Evolutionary conservation across 2,329 filamentous ascomycete species (phyloP).

Genomic region (Diaporthe longicolla): DNA sequence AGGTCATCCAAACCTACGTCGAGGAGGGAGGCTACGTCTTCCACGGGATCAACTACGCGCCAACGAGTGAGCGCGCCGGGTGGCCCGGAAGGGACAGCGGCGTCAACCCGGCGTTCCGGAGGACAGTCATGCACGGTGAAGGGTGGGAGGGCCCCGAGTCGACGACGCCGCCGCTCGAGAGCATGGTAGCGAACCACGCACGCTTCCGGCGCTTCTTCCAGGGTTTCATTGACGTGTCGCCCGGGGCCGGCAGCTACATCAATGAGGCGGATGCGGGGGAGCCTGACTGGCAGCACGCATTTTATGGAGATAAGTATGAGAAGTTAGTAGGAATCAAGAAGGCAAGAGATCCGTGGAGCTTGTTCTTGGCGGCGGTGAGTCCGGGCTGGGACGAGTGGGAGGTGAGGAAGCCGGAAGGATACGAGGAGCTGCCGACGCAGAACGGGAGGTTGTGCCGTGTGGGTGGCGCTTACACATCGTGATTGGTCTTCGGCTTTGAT

Average conservation of each 20-base stretch:
- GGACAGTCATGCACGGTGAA: constrained; percentile 54
- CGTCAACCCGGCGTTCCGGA: constrained; percentile 65
- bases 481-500: no score
- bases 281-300: constrained; percentile 48
- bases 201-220: constrained; percentile 42
- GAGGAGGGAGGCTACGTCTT: constrained; percentile 55
- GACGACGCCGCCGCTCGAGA: constrained; percentile 8
- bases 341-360: constrained; percentile 54
- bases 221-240: constrained; percentile 48
- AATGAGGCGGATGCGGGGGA: constrained; percentile 57
- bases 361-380: constrained; percentile 51
- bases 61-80: constrained; percentile 45
- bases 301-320: constrained; percentile 52
- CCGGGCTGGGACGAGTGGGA: constrained; percentile 20
- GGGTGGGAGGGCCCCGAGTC: constrained; percentile 47
- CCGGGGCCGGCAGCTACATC: constrained; percentile 51
- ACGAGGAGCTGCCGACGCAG: constrained; percentile 23
- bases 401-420: constrained; percentile 2
- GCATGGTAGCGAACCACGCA: constrained; percentile 45
- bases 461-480: background rate
- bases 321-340: constrained; percentile 53
- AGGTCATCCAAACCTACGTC: constrained; percentile 50
- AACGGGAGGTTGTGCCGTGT: constrained; percentile 13
- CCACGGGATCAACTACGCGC: constrained; percentile 52
- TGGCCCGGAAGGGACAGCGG: constrained; percentile 52